These are phyloP conservation scores for Prunella vulgaris DNA, from an alignment of 257 asterid species.

Conservation along the genomic window DNA sequence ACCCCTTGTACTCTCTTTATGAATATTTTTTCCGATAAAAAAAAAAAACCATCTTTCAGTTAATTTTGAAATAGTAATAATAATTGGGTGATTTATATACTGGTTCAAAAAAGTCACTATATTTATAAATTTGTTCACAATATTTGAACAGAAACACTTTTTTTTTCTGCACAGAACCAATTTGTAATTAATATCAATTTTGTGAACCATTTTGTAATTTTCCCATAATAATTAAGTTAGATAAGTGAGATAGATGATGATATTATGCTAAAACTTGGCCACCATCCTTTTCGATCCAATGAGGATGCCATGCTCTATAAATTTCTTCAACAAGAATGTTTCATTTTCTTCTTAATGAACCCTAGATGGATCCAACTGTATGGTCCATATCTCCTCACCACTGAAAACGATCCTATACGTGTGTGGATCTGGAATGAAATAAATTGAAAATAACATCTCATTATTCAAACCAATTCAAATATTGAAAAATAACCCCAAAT, in stretches of 20 bases:
- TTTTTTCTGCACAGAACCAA: too few species aligned
- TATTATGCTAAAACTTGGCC: constrained; percentile 22
- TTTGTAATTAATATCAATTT: too few species aligned
- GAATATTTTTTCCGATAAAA: too few species aligned
- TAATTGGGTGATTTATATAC: too few species aligned
- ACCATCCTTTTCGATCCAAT: constrained; percentile 41
- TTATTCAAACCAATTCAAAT: background rate
- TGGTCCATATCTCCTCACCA: constrained; percentile 35
- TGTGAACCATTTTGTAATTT: too few species aligned
- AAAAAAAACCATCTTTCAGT: too few species aligned
- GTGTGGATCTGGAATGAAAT: constrained; percentile 18
- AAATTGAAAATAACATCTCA: constrained; percentile 19
- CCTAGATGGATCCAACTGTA: constrained; percentile 59
- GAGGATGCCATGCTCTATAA: constrained; percentile 34
- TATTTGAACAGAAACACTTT: too few species aligned
- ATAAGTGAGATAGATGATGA: background rate
- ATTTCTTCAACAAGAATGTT: constrained; percentile 40
- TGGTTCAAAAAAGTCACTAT: too few species aligned
- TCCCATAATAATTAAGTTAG: too few species aligned
- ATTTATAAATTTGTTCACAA: too few species aligned
- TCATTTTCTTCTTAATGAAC: constrained; percentile 51
- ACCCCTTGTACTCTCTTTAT: too few species aligned
- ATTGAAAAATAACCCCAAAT: background rate
- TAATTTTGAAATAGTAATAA: too few species aligned
- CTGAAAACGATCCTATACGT: constrained; percentile 25